Percentiles rank a stretch among this genome's conserved stretches.
Conservation (phyloP, 2,329 filamentous ascomycete genomes). For the Aspergillus japonicus region DNA sequence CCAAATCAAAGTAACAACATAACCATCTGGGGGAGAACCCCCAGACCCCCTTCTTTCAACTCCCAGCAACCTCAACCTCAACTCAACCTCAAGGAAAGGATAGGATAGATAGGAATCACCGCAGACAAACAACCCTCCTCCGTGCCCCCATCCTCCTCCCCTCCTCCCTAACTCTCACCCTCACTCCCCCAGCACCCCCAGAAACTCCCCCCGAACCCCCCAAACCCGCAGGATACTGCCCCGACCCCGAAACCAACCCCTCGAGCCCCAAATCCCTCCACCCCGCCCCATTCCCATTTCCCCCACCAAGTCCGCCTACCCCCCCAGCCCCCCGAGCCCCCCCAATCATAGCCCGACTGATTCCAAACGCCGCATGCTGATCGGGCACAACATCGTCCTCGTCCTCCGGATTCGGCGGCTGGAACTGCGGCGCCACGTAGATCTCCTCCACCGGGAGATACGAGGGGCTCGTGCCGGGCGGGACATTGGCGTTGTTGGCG, state of each 20-base stretch:
- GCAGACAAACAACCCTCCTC: slow-evolving; percentile 38
- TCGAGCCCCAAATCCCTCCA: no score
- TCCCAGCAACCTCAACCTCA: not conserved
- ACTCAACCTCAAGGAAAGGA: no score
- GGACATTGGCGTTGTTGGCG: slow-evolving; percentile 24
- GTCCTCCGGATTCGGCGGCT: slow-evolving; percentile 65
- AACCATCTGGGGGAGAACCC: no score
- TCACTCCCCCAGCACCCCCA: slow-evolving; percentile 8
- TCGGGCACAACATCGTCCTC: slow-evolving; percentile 67
- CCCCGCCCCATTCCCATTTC: slow-evolving; percentile 16
- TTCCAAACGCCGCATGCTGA: slow-evolving; percentile 67
- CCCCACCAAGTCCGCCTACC: slow-evolving; percentile 22
- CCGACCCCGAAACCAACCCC: no score
- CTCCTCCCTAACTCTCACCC: slow-evolving; percentile 27
- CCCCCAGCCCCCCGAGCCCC: slow-evolving; percentile 30
- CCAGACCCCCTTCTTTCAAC: no score
- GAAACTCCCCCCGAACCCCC: slow-evolving; percentile 16
- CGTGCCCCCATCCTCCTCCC: slow-evolving; percentile 41
- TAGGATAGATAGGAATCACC: slow-evolving; percentile 24
- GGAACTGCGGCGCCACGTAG: slow-evolving; percentile 58
- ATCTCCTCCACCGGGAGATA: slow-evolving; percentile 60
- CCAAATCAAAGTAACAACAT: no score
- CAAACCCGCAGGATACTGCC: no score
- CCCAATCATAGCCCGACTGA: slow-evolving; percentile 56
- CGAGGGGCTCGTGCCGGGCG: slow-evolving; percentile 37